A percentile compares a stretch with the other conserved stretches of the same genome.
These are phyloP conservation scores for Marasmius oreades DNA, from an alignment of 1,284 basidiomycete genomes.

Conservation along the genomic window DNA sequence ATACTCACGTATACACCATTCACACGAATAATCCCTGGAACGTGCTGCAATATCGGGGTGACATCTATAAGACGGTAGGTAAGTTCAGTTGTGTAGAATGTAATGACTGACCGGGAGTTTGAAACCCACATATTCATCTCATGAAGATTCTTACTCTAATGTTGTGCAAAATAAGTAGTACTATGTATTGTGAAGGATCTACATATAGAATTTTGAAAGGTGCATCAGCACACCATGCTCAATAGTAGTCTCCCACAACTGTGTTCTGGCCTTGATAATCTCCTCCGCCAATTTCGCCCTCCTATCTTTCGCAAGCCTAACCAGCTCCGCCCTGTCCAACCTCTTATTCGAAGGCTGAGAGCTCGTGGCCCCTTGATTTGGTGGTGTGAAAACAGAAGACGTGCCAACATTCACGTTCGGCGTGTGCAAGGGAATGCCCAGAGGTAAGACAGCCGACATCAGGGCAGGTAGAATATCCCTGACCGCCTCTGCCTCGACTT, in stretches of 20 bases:
- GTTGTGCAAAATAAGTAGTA: too few species aligned
- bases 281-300: slow-evolving; percentile 50
- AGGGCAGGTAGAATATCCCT: slow-evolving; percentile 3
- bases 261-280: slow-evolving; percentile 55
- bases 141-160: too few species aligned
- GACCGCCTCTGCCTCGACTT: slow-evolving; percentile 11
- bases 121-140: too few species aligned
- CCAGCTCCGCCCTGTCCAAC: slow-evolving; percentile 36
- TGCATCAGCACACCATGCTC: slow-evolving; percentile 66
- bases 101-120: too few species aligned
- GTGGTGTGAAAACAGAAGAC: slow-evolving; percentile 9
- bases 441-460: slow-evolving; percentile 6
- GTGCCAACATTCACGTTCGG: background rate
- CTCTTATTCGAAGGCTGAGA: slow-evolving; percentile 2
- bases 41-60: slow-evolving; percentile 43
- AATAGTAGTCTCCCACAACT: slow-evolving; percentile 71
- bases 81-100: too few species aligned
- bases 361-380: background rate
- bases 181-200: slow-evolving; percentile 5
- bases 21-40: slow-evolving; percentile 28
- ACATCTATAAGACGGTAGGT: slow-evolving; percentile 38
- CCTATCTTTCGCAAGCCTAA: slow-evolving; percentile 50
- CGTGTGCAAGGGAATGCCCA: slow-evolving; percentile 1
- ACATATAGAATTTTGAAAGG: slow-evolving; percentile 38
- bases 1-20: slow-evolving; percentile 30